Conservation (phyloP, 169 alveolate genomes). For the Pseudocohnilembus persalinus region DNA sequence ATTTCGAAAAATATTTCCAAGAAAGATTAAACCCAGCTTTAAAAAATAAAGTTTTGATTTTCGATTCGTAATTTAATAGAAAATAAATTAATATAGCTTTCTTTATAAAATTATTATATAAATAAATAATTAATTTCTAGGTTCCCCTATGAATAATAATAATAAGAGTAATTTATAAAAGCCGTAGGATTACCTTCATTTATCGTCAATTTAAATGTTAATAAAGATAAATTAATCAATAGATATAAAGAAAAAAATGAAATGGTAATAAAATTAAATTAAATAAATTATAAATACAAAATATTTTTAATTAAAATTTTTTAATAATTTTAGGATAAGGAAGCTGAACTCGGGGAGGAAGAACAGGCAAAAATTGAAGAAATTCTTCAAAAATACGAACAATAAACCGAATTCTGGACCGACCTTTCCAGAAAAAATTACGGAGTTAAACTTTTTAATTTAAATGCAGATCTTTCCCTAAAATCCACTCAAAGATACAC, state of each 20-base stretch:
- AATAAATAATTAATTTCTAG: neutral
- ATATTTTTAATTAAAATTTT: too few relatives aligned
- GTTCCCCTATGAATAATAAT: slow-evolving; percentile 27
- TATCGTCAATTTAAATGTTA: slow-evolving; percentile 12
- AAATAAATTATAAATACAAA: too few relatives aligned
- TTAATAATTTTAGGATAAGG: slow-evolving; percentile 15
- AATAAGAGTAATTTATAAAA: neutral
- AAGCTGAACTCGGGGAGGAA: slow-evolving; percentile 31
- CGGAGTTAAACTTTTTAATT: slow-evolving; percentile 16
- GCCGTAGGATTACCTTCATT: slow-evolving; percentile 32
- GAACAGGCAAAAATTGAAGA: slow-evolving; percentile 30
- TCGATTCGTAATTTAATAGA: slow-evolving; percentile 31
- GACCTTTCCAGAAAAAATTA: slow-evolving; percentile 8
- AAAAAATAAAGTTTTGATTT: slow-evolving; percentile 11
- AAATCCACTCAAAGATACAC: slow-evolving; percentile 23
- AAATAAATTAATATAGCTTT: neutral
- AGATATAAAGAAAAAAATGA: slow-evolving; percentile 41
- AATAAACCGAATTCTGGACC: neutral
- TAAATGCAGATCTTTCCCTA: slow-evolving; percentile 29
- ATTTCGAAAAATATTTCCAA: slow-evolving; percentile 12
- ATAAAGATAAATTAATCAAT: slow-evolving; percentile 13
- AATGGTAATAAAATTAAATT: neutral
- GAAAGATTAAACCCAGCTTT: slow-evolving; percentile 11
- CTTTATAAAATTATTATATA: neutral
- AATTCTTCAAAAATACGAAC: neutral